A percentile compares a stretch with the other conserved stretches of the same genome.
Conservation (phyloP, 768 basidiomycete species). For the Lactifluus pinguis region DNA sequence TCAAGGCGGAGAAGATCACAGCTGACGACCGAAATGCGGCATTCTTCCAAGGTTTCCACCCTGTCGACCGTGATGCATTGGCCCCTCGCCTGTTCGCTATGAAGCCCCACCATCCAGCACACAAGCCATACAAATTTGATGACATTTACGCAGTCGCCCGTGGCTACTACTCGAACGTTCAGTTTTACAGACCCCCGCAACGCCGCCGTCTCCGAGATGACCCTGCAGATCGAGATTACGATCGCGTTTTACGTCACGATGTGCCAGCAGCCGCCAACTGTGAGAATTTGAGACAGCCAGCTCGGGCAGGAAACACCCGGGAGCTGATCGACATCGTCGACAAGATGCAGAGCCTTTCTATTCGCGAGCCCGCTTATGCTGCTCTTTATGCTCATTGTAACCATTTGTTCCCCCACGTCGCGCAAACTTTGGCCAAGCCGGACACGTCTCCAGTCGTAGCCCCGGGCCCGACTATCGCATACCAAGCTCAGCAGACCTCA, state of each 20-base stretch:
- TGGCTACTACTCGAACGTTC: neutral
- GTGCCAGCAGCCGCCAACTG: too few relatives aligned
- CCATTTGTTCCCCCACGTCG: neutral
- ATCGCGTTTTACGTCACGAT: neutral
- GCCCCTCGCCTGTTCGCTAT: neutral
- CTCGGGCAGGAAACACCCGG: neutral
- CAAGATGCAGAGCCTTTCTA: neutral
- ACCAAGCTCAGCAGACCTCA: neutral
- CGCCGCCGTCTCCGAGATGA: neutral
- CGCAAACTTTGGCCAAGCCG: neutral
- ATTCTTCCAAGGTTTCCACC: neutral
- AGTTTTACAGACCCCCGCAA: neutral
- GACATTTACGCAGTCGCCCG: neutral
- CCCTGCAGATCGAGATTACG: neutral
- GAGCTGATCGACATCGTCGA: neutral
- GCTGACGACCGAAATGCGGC: neutral
- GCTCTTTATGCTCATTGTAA: neutral
- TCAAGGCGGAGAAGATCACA: neutral
- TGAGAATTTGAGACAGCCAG: too few relatives aligned
- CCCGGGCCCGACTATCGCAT: neutral
- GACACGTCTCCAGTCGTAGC: neutral
- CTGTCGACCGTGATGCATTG: neutral
- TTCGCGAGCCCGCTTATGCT: neutral
- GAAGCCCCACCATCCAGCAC: neutral
- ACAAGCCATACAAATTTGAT: neutral